phyloP scores from a whole-genome alignment of 2,329 filamentous ascomycete species.

The Beauveria australis region DNA sequence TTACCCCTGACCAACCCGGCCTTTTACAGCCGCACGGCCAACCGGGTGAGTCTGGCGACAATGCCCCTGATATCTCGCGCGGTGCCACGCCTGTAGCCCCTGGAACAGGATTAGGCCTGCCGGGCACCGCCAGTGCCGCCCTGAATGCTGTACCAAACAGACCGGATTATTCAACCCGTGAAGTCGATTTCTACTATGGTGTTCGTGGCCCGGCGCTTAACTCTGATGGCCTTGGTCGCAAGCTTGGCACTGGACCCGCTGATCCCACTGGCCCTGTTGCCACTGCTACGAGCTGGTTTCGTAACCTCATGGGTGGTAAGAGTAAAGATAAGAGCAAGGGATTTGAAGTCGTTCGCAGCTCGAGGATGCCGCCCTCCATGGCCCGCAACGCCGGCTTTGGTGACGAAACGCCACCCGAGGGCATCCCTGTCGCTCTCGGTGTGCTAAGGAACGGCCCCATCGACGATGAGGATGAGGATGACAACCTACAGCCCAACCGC shows the following conservation, averaged over 20 bases:
- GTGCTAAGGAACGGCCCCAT: slow-evolving; percentile 53
- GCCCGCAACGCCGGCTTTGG: slow-evolving; percentile 45
- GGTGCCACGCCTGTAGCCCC: slow-evolving; percentile 37
- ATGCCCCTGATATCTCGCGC: slow-evolving; percentile 33
- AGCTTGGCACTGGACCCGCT: slow-evolving; percentile 85
- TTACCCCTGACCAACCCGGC: slow-evolving; percentile 26
- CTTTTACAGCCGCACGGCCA: slow-evolving; percentile 27
- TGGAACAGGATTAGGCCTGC: slow-evolving; percentile 13
- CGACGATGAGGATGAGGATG: slow-evolving; percentile 52
- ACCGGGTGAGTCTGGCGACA: slow-evolving; percentile 30
- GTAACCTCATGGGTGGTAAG: slow-evolving; percentile 69
- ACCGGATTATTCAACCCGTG: slow-evolving; percentile 84
- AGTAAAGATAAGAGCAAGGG: slow-evolving; percentile 93
- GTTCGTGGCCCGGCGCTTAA: slow-evolving; percentile 82
- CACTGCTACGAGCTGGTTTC: slow-evolving; percentile 84
- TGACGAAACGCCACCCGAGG: slow-evolving; percentile 59
- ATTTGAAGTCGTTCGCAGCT: slow-evolving; percentile 90
- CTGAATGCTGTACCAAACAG: slow-evolving; percentile 44
- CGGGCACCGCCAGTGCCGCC: slow-evolving; percentile 16
- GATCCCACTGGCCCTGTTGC: slow-evolving; percentile 89
- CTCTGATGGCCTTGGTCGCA: slow-evolving; percentile 71
- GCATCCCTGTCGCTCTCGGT: slow-evolving; percentile 57
- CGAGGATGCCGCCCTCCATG: slow-evolving; percentile 70
- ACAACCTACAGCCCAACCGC: slow-evolving; percentile 19
- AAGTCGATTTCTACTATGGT: slow-evolving; percentile 95